Evolutionary conservation across 192 early-diverging fungal genomes (phyloP), one percentile per base, ranked within the genome.

Genomic region (Umbelopsis sp.): DNA sequence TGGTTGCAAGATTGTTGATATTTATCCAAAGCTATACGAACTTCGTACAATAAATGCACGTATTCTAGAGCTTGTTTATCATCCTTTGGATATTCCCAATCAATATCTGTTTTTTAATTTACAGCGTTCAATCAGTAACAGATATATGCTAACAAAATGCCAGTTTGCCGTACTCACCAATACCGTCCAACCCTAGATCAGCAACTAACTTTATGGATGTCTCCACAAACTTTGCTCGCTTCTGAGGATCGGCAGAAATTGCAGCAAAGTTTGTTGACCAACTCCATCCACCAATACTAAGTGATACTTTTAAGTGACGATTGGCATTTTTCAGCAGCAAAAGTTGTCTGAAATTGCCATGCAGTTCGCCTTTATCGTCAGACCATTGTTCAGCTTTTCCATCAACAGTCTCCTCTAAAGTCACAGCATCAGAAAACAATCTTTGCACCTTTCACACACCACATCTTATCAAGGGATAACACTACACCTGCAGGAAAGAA

Each of bases 241-340:
- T 71, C 0, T 70, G 72, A 12, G 79, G 77, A 37, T 80, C 69
- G 3, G 82, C 69, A 1, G 90, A 89, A 71, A 92, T 86, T 6
- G 67, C 69, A 1, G 91, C 84, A 73, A 94, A 95, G 66, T 89
- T 82, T 41, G 81, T 85, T 27, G 90, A 91, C 88, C 82, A 87
- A 4, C 87, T 84, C 92, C 92, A 93, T 3, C 92, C 92, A 49
- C 92, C 92, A n/a, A 94, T 84, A 41, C 89, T 90, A 5, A 94
- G 85, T 16, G 87, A 80, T 23, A 89, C 82, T 47, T 89, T 90
- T 53, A 94, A 71, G 66, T 91, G 82, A 22, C 89, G 86, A 66
- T 93, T 87, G 2, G 72, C 74, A 50, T 88, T 84, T 73, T 91
- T 92, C 71, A 95, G 78, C 22, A 88, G 78, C 69, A 82, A 80